Percentiles rank a stretch among this genome's conserved stretches.
phyloP scores from a whole-genome alignment of 2,329 filamentous ascomycete species.

The Pestalotiopsis sp. region DNA sequence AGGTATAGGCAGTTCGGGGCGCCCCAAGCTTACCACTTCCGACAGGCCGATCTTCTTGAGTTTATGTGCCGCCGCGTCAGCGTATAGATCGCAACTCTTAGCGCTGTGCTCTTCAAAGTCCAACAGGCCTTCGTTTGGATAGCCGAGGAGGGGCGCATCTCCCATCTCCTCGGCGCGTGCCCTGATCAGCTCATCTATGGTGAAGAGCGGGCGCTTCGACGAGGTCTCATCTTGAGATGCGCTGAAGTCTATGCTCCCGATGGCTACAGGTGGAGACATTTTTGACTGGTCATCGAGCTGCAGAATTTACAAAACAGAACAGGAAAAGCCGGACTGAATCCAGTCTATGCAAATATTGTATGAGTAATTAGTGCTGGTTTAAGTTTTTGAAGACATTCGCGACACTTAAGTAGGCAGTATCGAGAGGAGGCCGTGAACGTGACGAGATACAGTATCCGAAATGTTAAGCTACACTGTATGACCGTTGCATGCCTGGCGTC shows the following conservation, averaged over 20 bases:
- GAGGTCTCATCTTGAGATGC: not conserved
- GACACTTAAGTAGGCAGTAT: not conserved
- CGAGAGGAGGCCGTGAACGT: not conserved
- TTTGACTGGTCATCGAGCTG: not conserved
- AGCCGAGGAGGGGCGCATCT: not conserved
- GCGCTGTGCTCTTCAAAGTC: conserved; percentile 13
- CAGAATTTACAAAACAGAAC: not conserved
- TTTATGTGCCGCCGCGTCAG: conserved; percentile 3
- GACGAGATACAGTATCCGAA: not conserved
- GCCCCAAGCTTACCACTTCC: not conserved
- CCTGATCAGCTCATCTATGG: conserved; percentile 10
- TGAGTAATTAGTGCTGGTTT: not conserved
- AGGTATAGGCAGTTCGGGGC: not conserved
- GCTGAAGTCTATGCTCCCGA: not conserved
- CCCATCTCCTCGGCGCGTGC: conserved; percentile 2
- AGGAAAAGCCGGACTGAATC: not conserved
- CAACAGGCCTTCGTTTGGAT: conserved; percentile 6
- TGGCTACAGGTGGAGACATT: not conserved
- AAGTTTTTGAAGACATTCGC: not conserved
- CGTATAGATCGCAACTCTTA: conserved; percentile 1
- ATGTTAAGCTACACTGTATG: not conserved
- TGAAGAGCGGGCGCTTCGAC: not conserved
- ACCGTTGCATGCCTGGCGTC: not conserved
- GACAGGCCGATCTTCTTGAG: not conserved
- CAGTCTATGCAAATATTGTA: not conserved